These are phyloP conservation scores for Monascus purpureus DNA, from an alignment of 495 filamentous ascomycete genomes.

Conservation along the genomic window DNA sequence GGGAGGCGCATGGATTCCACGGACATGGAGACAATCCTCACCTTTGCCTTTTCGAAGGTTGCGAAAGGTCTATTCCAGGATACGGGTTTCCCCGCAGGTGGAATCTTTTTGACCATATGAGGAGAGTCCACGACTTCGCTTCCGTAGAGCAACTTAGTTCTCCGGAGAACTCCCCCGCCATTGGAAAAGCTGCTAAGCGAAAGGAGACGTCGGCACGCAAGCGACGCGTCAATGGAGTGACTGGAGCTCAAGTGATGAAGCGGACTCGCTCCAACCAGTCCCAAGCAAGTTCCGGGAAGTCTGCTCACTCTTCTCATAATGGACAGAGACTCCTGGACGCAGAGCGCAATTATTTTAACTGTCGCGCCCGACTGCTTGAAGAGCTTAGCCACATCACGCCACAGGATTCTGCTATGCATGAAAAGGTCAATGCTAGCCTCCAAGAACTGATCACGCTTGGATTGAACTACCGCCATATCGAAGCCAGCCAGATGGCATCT, in stretches of 20 bases:
- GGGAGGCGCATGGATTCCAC: constrained; percentile 89
- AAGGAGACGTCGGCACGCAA: constrained; percentile 30
- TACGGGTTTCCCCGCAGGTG: constrained; percentile 86
- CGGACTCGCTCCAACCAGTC: constrained; percentile 31
- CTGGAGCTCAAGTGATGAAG: constrained; percentile 30
- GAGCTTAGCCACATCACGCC: constrained; percentile 27
- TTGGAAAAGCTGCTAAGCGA: constrained; percentile 18
- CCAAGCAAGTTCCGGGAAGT: constrained; percentile 22
- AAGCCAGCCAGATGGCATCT: constrained; percentile 29
- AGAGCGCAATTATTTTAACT: constrained; percentile 30
- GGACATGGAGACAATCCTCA: constrained; percentile 85
- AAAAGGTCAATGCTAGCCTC: constrained; percentile 35
- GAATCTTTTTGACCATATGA: constrained; percentile 93
- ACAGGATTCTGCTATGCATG: constrained; percentile 29
- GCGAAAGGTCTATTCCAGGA: constrained; percentile 62
- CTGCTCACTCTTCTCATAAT: constrained; percentile 20
- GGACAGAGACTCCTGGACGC: constrained; percentile 31
- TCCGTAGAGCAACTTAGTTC: constrained; percentile 32
- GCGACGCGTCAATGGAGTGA: constrained; percentile 24
- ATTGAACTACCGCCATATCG: constrained; percentile 30
- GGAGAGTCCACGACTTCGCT: constrained; percentile 74
- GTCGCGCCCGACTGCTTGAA: constrained; percentile 27
- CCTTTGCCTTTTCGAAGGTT: constrained; percentile 70
- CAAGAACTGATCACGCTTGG: constrained; percentile 34
- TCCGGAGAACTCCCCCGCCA: constrained; percentile 24